Base-by-base conservation (phyloP, 352 stramenopile genomes). In the Phytophthora chlamydospora region DNA sequence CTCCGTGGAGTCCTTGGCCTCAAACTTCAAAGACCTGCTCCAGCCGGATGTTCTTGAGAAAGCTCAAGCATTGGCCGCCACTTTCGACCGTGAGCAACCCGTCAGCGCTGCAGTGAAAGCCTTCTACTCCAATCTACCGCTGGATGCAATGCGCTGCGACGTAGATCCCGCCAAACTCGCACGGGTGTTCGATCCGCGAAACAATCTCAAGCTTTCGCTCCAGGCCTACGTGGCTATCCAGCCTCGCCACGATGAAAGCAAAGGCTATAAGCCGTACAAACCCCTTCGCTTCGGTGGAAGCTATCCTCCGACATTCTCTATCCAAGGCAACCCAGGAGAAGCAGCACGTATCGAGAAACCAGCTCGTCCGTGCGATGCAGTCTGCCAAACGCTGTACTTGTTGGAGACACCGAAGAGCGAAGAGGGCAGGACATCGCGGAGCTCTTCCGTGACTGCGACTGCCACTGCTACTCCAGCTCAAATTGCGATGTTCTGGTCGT, bases 131-230 rank as follows among this genome's bases (percentile, higher is more conserved):
- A 68, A 80, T 29, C 65, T 97, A 9, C 89, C 87, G 11, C 32
- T 85, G 11, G 70, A 91, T 44, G 85, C 78, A 36, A 96, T 97
- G 89, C 48, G 84, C 7, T 97, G 90, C 42, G 78, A 78, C 13
- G 39, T 84, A 4, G 71, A 77, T 10, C 34, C 53, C 4, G 36
- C 9, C 3, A 74, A 75, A 21, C 9, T 77, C 12, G 70, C 73
- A 2, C 66, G 70, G 4, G 62, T 82, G 10, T 77, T 75, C 41
- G 68, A 78, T 48, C 32, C 67, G 0, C 54, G 13, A 3, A 40
- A 65, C 34, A 49, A 72, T 14, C 40, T 79, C 17, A 79, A 79
- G 36, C 21, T 80, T 16, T 73, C 57, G 9, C 62, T 75, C 21
- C 45, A 77, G 40, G 71, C 51, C 0, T 68, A 75, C 14, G 29